These are phyloP conservation scores for Pythium folliculosum DNA, from an alignment of 352 stramenopile species.

Conservation along the genomic window DNA sequence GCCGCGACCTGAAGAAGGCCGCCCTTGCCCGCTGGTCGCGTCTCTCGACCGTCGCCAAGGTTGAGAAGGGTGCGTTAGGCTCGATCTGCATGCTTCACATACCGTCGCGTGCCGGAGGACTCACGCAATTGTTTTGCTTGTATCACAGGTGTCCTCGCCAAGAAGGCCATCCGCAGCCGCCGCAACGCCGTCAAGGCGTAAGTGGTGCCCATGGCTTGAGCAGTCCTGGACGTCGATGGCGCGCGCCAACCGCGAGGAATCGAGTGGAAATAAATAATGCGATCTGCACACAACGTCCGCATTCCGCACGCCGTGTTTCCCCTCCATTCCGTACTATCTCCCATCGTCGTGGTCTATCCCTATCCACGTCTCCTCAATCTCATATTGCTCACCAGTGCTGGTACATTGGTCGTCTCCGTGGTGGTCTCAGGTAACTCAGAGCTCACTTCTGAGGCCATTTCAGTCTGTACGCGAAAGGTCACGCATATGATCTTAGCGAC, in stretches of 20 bases:
- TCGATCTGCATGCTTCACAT: too few relatives aligned
- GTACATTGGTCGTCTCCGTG: too few relatives aligned
- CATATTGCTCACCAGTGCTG: too few relatives aligned
- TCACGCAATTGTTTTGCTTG: neutral
- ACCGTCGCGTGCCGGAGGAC: neutral
- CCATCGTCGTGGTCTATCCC: neutral
- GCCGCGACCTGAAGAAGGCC: conserved; percentile 83
- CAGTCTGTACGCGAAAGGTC: conserved; percentile 15
- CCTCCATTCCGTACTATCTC: neutral
- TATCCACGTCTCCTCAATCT: neutral
- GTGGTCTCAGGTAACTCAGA: neutral
- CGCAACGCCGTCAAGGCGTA: conserved; percentile 69
- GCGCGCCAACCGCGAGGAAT: conserved; percentile 20
- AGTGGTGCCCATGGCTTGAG: conserved; percentile 18
- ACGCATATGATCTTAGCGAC: neutral
- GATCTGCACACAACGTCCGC: conserved; percentile 26
- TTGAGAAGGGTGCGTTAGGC: conserved; percentile 74
- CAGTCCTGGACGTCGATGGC: conserved; percentile 16
- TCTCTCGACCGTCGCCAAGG: conserved; percentile 85
- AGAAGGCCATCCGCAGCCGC: conserved; percentile 83
- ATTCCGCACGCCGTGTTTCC: conserved; percentile 9
- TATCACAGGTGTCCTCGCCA: conserved; percentile 63
- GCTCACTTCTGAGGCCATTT: conserved; percentile 2
- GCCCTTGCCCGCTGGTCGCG: conserved; percentile 85
- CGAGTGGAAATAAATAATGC: conserved; percentile 40